These are phyloP conservation scores for Apium graveolens DNA, from an alignment of 129 eudicot species.

Conservation along the genomic window DNA sequence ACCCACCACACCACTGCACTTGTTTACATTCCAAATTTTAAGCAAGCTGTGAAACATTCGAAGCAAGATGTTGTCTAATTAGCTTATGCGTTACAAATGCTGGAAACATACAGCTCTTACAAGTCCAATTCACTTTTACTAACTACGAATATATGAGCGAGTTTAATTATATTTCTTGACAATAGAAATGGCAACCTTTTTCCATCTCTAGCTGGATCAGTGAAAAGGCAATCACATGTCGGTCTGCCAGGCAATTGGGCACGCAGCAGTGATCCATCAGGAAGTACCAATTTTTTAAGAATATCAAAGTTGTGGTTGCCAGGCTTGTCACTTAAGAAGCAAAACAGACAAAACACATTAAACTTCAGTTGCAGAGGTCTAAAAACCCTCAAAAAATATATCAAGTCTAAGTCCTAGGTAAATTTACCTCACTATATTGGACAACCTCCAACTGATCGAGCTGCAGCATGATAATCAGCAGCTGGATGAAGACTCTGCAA, in stretches of 20 bases:
- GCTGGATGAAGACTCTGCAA: constrained; percentile 86
- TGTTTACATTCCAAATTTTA: constrained; percentile 82
- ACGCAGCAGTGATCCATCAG: constrained; percentile 93
- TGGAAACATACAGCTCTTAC: background rate
- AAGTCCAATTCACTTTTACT: constrained; percentile 8
- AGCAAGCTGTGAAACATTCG: constrained; percentile 49
- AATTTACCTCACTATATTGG: constrained; percentile 83
- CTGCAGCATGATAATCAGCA: constrained; percentile 96
- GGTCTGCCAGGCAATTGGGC: constrained; percentile 87
- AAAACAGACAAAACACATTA: constrained; percentile 9
- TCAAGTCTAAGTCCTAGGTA: background rate
- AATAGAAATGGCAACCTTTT: constrained; percentile 36
- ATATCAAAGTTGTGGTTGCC: constrained; percentile 88
- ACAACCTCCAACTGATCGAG: constrained; percentile 88
- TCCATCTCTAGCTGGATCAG: constrained; percentile 96
- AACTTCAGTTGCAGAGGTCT: background rate
- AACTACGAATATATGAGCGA: background rate
- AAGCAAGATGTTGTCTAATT: background rate
- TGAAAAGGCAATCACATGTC: constrained; percentile 75
- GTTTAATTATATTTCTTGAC: background rate
- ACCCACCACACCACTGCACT: constrained; percentile 83
- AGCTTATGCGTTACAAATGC: background rate
- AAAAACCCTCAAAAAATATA: background rate
- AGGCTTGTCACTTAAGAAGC: constrained; percentile 57
- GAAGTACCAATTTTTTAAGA: constrained; percentile 75